phyloP scores from a whole-genome alignment of 139 green algal species.

The Picochlorum sp. region DNA sequence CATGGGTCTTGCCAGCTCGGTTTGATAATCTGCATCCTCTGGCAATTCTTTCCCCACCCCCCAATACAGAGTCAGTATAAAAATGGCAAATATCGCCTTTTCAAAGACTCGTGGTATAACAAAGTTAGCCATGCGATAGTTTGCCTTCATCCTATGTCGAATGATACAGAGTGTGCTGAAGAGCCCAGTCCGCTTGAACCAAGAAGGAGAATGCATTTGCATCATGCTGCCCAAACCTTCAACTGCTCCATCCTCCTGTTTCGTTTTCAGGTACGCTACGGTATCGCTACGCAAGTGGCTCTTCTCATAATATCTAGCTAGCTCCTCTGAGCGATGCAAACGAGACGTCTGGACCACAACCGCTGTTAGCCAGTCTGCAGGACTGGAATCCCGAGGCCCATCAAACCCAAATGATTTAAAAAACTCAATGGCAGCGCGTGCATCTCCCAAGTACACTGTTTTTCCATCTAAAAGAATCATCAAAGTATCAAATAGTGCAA shows the following conservation, averaged over 20 bases:
- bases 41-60: slow-evolving; percentile 2
- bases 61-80: slow-evolving; percentile 10
- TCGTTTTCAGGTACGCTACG: not conserved
- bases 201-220: not conserved
- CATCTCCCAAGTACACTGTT: slow-evolving; percentile 1
- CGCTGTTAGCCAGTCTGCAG: not conserved
- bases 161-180: slow-evolving; percentile 24
- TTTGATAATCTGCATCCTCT: not conserved
- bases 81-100: slow-evolving; percentile 38
- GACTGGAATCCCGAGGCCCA: not conserved
- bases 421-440: not conserved
- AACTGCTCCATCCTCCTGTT: not conserved
- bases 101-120: slow-evolving; percentile 61
- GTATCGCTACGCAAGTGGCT: not conserved
- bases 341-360: not conserved
- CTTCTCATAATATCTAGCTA: not conserved
- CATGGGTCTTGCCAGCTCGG: slow-evolving; percentile 28
- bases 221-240: not conserved
- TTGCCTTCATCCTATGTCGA: slow-evolving; percentile 58
- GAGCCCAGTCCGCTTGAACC: not conserved
- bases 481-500: slow-evolving; percentile 61
- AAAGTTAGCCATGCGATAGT: slow-evolving; percentile 49
- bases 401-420: not conserved
- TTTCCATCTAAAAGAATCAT: slow-evolving; percentile 21
- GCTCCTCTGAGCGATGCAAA: not conserved